Evolutionary conservation across 768 basidiomycete genomes (phyloP), one percentile per base, ranked within the genome.

Genomic region (Termitomyces sp.): DNA sequence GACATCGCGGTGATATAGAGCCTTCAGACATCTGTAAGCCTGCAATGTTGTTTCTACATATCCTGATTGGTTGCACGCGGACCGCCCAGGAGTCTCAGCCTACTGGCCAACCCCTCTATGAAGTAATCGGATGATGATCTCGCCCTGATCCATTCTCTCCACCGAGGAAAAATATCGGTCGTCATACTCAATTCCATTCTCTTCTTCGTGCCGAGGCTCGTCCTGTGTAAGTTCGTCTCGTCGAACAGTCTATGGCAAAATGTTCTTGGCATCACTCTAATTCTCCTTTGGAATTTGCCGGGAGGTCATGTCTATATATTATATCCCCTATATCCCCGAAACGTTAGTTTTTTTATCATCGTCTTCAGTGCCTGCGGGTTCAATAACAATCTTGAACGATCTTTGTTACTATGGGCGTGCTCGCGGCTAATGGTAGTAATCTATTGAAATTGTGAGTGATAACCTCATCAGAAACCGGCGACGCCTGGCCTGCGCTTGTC

Each of bases 201-300:
- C 35, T 23, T 20, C 20, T 16, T 30, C 5, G 10, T 28, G 53
- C 28, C 40, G 40, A n/a, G 23, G 35, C 20, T 51, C 35, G 50
- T 30, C 28, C 28, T 30, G 36, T n/a, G 35, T 7, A 43, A 51
- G 20, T 18, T 32, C 50, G 5, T 35, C 50, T 35, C 14, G 26
- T 28, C 14, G 5, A 16, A 5, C 12, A 12, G 12, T 50, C 9
- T 20, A 51, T 14, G 8, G 36, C 50, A 36, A 13, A 30, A 32
- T 30, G 12, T 54, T 54, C 53, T 54, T 54, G 53, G 53, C 53
- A 54, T 54, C 53, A 43, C 18, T 14, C 38, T 30, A 40, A 53
- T 41, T 53, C 52, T 41, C 52, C 52, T 53, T 53, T 28, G 26
- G 5, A 38, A 40, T 52, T 41, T 41, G 52, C 52, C 52, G 38